Evolutionary conservation across 1,284 basidiomycete species (phyloP), one percentile per base, ranked within the genome.

Genomic region (Xerocomus cyaneibrunnescens): DNA sequence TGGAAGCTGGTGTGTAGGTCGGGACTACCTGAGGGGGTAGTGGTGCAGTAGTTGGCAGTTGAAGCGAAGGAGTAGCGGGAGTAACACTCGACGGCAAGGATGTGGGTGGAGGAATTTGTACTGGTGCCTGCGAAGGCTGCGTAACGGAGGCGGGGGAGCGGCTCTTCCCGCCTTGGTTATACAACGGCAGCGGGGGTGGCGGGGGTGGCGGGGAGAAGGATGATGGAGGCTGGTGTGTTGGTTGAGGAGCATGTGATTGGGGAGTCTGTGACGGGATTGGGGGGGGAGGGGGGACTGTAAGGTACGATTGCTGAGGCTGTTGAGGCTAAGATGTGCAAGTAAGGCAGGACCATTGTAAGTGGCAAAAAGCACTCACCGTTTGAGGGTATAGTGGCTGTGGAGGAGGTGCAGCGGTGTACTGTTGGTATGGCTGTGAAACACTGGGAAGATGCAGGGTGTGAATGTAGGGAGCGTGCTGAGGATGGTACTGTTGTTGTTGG

Each of bases 361-460:
- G 70, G 66, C 17, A 19, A 30, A 43, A 21, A 12, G 17, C 34
- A 41, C 65, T 52, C 17, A 66, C 62, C 0, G 47, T 13, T 46
- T 81, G 71, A 14, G 81, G 77, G n/a, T 81, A 68, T 7, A 76
- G 76, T 1, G 72, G 31, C n/a, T 21, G 38, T 57, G 43, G 51
- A 17, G 48, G 53, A 42, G 51, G 34, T 9, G 38, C 12, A 32
- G 39, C 21, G 25, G 47, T 48, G 23, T 51, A 40, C 36, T 61
- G 62, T 50, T 62, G 63, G 43, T 55, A 55, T 37, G 39, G 38
- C 12, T 66, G 68, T 10, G 44, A 28, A 14, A 42, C 35, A 40
- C 55, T 55, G 14, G 47, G 46, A 21, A 45, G 46, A 17, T 57
- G 57, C 2, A 50, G 56, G 7, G 51, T 43, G 30, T 60, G 58